Evolutionary conservation across 2,329 filamentous ascomycete species (phyloP).

Genomic region (Parastagonospora avenae): DNA sequence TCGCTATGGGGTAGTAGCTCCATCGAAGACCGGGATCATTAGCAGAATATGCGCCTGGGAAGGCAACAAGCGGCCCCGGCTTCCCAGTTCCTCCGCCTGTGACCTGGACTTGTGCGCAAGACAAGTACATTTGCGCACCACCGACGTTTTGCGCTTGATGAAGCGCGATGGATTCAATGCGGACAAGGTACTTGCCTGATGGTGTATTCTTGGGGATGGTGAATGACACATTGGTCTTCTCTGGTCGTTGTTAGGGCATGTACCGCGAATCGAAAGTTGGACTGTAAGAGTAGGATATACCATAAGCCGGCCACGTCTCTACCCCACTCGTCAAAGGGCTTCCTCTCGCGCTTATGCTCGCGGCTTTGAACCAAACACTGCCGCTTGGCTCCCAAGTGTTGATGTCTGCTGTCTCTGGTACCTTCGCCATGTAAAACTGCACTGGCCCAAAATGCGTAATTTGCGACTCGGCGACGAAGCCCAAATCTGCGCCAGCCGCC

Average conservation of each 20-base stretch:
- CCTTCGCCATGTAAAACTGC: constrained; percentile 62
- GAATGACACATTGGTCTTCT: constrained; percentile 41
- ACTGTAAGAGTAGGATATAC: constrained; percentile 11
- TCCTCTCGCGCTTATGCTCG: constrained; percentile 26
- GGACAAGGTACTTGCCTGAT: constrained; percentile 52
- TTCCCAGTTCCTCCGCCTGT: constrained; percentile 43
- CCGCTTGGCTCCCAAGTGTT: constrained; percentile 35
- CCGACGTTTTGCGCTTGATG: constrained; percentile 44
- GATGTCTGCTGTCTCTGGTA: constrained; percentile 29
- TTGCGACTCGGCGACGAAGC: constrained; percentile 51
- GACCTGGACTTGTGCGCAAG: constrained; percentile 53
- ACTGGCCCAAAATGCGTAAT: constrained; percentile 61
- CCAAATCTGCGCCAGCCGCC: constrained; percentile 52
- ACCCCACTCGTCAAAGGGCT: constrained; percentile 28
- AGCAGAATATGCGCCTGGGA: constrained; percentile 48
- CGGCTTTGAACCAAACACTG: constrained; percentile 42
- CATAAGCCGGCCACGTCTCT: constrained; percentile 36
- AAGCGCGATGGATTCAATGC: constrained; percentile 54
- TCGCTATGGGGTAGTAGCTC: constrained; percentile 35
- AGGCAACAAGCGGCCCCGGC: constrained; percentile 48
- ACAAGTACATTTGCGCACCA: constrained; percentile 52
- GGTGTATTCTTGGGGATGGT: constrained; percentile 45
- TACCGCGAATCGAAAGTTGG: background rate
- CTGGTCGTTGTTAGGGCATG: constrained; percentile 4
- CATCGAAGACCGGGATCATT: constrained; percentile 39